phyloP scores from a whole-genome alignment of 306 rosid genomes.

The Quercus agrifolia region DNA sequence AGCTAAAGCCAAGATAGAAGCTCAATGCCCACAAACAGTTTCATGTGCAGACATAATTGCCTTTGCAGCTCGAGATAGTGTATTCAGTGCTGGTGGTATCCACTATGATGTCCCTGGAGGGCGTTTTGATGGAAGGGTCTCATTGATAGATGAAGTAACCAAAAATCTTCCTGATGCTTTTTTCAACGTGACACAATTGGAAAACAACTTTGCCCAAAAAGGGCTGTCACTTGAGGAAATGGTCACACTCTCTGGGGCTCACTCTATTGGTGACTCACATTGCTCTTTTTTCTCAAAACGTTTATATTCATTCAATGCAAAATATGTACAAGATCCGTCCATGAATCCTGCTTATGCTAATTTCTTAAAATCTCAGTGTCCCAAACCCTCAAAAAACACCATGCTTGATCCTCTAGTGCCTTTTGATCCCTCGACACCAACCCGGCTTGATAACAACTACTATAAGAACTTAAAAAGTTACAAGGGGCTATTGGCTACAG shows the following conservation, averaged over 20 bases:
- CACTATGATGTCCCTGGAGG: conserved; percentile 6
- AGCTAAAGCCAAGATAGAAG: conserved; percentile 14
- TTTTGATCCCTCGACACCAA: too few species aligned
- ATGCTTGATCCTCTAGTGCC: too few species aligned
- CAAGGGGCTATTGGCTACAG: too few species aligned
- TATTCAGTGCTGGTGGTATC: neutral
- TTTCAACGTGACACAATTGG: neutral
- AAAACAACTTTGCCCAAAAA: neutral
- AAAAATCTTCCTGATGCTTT: neutral
- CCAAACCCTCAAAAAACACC: too few species aligned
- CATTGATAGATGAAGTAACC: neutral
- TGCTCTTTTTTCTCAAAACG: neutral
- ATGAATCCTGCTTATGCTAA: too few species aligned
- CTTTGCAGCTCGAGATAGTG: conserved; percentile 13
- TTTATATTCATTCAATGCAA: conserved; percentile 1
- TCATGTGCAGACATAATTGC: conserved; percentile 3
- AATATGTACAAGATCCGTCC: too few species aligned
- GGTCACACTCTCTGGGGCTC: conserved; percentile 24
- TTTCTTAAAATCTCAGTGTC: too few species aligned
- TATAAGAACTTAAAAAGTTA: too few species aligned
- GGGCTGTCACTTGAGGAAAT: conserved; percentile 10
- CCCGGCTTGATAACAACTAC: too few species aligned
- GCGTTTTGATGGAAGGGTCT: neutral
- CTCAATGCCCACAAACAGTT: neutral
- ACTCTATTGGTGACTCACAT: conserved; percentile 7